These are phyloP conservation scores for Setomelanomma holmii DNA, from an alignment of 2,329 filamentous ascomycete species.

Conservation along the genomic window DNA sequence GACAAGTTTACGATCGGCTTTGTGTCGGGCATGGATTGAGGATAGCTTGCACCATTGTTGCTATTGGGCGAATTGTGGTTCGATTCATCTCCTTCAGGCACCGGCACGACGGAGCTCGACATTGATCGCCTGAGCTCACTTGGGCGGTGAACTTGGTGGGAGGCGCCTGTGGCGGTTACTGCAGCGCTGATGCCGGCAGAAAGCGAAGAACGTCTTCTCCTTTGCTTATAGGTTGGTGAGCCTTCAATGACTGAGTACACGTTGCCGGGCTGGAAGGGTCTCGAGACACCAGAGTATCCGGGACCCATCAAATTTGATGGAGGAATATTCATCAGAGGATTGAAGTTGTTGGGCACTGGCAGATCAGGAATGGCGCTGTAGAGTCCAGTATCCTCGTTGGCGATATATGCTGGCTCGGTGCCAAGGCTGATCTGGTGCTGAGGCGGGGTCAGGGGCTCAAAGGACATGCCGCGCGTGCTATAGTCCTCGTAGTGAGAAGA, in stretches of 20 bases:
- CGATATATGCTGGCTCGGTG: slow-evolving; percentile 93
- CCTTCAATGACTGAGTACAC: slow-evolving; percentile 97
- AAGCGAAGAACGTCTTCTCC: slow-evolving; percentile 90
- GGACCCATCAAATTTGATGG: slow-evolving; percentile 82
- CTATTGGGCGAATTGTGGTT: slow-evolving; percentile 81
- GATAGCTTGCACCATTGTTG: slow-evolving; percentile 62
- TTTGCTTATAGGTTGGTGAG: slow-evolving; percentile 98
- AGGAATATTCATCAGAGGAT: slow-evolving; percentile 89
- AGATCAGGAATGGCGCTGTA: slow-evolving; percentile 96
- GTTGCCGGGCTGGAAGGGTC: slow-evolving; percentile 74
- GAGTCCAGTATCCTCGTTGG: slow-evolving; percentile 94
- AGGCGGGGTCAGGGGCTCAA: slow-evolving; percentile 94
- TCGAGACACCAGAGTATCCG: slow-evolving; percentile 76
- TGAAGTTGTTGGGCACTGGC: slow-evolving; percentile 75
- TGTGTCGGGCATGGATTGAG: slow-evolving; percentile 74
- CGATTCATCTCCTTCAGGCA: slow-evolving; percentile 79
- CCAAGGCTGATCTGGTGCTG: slow-evolving; percentile 84
- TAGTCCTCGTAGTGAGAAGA: slow-evolving; percentile 99
- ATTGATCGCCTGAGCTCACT: slow-evolving; percentile 92
- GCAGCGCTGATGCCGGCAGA: slow-evolving; percentile 79
- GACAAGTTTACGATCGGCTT: slow-evolving; percentile 80
- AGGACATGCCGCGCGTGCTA: slow-evolving; percentile 93
- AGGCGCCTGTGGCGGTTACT: slow-evolving; percentile 63
- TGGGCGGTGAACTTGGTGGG: slow-evolving; percentile 74
- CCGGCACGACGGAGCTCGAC: slow-evolving; percentile 83